Percentiles rank a stretch among this genome's conserved stretches.
Conservation (phyloP, 148 eudicot species). For the Rhododendron griersonianum region DNA sequence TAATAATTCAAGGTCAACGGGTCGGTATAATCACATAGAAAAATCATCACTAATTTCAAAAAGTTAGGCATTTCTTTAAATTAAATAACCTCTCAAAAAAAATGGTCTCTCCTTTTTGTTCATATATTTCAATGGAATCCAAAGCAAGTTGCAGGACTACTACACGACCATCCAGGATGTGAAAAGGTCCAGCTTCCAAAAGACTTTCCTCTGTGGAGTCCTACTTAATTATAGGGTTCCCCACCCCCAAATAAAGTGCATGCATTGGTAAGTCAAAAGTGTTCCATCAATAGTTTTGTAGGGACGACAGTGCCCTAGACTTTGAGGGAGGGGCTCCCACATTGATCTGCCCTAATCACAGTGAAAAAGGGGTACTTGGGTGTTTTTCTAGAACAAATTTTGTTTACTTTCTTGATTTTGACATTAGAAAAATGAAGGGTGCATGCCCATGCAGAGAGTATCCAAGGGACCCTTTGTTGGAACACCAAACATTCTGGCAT, state of each 20-base stretch:
- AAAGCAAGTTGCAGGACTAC: background rate
- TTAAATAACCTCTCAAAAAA: background rate
- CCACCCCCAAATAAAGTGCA: slow-evolving; percentile 13
- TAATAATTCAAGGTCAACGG: background rate
- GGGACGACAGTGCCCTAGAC: slow-evolving; percentile 9
- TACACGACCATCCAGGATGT: background rate
- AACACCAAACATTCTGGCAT: slow-evolving; percentile 10
- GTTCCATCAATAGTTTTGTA: slow-evolving; percentile 5
- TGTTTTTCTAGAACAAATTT: background rate
- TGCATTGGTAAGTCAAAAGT: slow-evolving; percentile 20
- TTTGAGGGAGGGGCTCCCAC: background rate
- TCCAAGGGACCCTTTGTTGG: background rate
- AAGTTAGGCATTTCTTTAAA: background rate
- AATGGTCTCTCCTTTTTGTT: background rate
- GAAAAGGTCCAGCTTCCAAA: slow-evolving; percentile 2
- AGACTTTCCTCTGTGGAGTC: background rate
- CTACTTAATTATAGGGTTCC: slow-evolving; percentile 9
- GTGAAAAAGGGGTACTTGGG: background rate
- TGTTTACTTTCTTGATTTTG: background rate
- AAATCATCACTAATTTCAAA: background rate
- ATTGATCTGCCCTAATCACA: slow-evolving; percentile 9
- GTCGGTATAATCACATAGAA: background rate
- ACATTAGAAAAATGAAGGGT: background rate
- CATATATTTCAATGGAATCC: background rate
- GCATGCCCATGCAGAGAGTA: slow-evolving; percentile 4